These are phyloP conservation scores for Aspergillus neotritici DNA, from an alignment of 2,329 filamentous ascomycete genomes.

Conservation along the genomic window DNA sequence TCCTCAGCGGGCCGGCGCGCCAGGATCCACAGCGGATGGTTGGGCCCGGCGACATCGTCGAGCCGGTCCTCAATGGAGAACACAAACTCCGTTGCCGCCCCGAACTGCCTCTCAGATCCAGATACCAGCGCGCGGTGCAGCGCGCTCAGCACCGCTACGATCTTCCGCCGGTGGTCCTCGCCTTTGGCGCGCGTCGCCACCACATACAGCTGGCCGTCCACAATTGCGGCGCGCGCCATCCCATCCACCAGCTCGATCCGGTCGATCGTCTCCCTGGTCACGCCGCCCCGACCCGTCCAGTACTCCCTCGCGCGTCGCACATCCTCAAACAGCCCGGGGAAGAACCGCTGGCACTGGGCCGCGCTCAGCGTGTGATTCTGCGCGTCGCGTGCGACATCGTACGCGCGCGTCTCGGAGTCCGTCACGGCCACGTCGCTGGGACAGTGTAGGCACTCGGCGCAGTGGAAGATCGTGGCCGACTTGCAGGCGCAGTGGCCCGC, in stretches of 20 bases:
- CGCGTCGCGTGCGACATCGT: constrained; percentile 19
- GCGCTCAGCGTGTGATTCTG: constrained; percentile 17
- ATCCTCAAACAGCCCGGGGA: constrained; percentile 26
- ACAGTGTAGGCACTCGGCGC: constrained; percentile 12
- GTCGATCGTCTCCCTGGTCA: constrained; percentile 16
- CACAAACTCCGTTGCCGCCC: constrained; percentile 42
- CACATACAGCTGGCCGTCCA: constrained; percentile 22
- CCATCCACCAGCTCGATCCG: constrained; percentile 17
- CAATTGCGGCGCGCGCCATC: constrained; percentile 24
- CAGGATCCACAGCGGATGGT: constrained; percentile 36
- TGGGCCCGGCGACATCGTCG: constrained; percentile 31
- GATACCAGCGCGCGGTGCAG: constrained; percentile 40
- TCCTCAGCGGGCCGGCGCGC: constrained; percentile 28
- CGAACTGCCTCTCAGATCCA: constrained; percentile 20
- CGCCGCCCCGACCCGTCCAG: constrained; percentile 14
- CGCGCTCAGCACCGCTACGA: constrained; percentile 35
- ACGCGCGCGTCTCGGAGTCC: constrained; percentile 8
- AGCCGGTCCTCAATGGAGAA: constrained; percentile 34
- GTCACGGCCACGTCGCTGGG: constrained; percentile 9
- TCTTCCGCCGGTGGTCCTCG: constrained; percentile 22
- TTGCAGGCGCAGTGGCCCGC: constrained; percentile 22
- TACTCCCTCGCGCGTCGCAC: constrained; percentile 16
- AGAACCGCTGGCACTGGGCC: constrained; percentile 19
- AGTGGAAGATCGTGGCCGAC: constrained; percentile 18
- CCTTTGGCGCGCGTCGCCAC: constrained; percentile 18